A percentile compares a stretch with the other conserved stretches of the same genome.
These are phyloP conservation scores for Pichia insulana DNA, from an alignment of 805 yeast species.

Conservation along the genomic window DNA sequence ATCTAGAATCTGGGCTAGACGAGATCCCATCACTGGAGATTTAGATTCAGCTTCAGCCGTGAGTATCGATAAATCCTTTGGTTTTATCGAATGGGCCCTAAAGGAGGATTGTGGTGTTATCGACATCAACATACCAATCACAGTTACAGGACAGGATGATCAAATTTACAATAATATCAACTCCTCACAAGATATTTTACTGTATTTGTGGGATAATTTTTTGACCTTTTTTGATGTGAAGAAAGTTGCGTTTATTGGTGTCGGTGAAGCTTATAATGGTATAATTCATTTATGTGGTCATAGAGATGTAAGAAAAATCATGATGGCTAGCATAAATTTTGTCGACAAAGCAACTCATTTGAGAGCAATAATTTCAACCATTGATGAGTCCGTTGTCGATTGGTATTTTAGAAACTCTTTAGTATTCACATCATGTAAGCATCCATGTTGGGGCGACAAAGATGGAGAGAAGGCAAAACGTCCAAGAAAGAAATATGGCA, in stretches of 20 bases:
- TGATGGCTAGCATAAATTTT: constrained; percentile 63
- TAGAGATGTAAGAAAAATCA: constrained; percentile 53
- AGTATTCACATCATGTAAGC: constrained; percentile 65
- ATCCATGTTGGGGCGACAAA: constrained; percentile 67
- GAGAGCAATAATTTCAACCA: constrained; percentile 72
- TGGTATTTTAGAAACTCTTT: constrained; percentile 88
- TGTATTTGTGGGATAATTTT: constrained; percentile 88
- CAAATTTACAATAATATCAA: constrained; percentile 51
- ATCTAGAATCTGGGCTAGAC: constrained; percentile 83
- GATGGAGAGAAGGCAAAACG: constrained; percentile 36
- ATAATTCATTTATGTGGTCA: constrained; percentile 84
- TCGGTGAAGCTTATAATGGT: constrained; percentile 85
- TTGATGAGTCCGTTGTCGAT: constrained; percentile 83
- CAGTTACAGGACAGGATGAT: constrained; percentile 36
- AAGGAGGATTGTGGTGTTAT: constrained; percentile 62
- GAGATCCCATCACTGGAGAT: constrained; percentile 71
- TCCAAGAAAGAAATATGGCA: constrained; percentile 86
- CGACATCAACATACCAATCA: constrained; percentile 73
- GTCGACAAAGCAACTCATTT: constrained; percentile 58
- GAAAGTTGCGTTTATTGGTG: constrained; percentile 72
- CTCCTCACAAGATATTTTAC: constrained; percentile 66
- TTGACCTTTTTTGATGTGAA: constrained; percentile 64
- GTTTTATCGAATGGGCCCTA: constrained; percentile 60
- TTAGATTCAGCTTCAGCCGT: constrained; percentile 67
- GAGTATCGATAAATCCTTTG: constrained; percentile 64